Evolutionary conservation across 805 yeast species (phyloP), one percentile per base, ranked within the genome.

Genomic region (Dipodascopsis tothii): DNA sequence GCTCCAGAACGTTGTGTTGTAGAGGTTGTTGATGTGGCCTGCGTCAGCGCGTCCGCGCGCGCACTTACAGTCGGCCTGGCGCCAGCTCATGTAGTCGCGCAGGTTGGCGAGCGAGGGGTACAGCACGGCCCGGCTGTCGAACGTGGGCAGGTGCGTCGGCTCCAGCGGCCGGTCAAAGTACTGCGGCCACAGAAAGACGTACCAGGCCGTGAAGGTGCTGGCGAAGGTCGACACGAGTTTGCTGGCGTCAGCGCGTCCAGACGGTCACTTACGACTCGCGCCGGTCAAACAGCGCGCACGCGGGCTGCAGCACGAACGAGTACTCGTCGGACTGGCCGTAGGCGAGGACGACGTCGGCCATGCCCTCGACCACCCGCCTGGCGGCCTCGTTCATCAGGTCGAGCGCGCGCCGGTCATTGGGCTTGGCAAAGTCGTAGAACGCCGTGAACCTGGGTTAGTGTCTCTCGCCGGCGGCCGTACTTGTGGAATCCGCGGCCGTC

Each of bases 251-350:
- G 9, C 30, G 9, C 30, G 9, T 14, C 30, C 11, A 9, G 9
- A 35, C n/a, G 14, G 18, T 4, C 9, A 43, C 50, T 18, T 28
- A 52, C 51, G 68, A 66, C 49, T 83, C 88, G 47, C 98, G 66
- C 56, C 97, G 69, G 52, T 88, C 95, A 57, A 81, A 90, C 47
- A 90, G 61, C 1, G 65, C 65, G n/a, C 92, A 78, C 25, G 69
- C 69, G 35, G 72, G 74, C 27, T 78, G 67, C 41, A 92, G 64
- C 3, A 90, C 73, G 61, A 90, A 90, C 11, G 90, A 81, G 60
- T 83, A 92, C 65, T 92, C 98, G 62, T 92, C 98, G 32, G 94
- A 81, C 57, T 92, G 97, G 0, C 98, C 98, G 60, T 82, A 92
- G 0, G 95, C 95, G 60, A 88, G 51, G 6, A 80, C 57, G 0